A percentile compares a stretch with the other conserved stretches of the same genome.
Conservation (phyloP, 345 rosid species). For the Eucalyptus pauciflora region DNA sequence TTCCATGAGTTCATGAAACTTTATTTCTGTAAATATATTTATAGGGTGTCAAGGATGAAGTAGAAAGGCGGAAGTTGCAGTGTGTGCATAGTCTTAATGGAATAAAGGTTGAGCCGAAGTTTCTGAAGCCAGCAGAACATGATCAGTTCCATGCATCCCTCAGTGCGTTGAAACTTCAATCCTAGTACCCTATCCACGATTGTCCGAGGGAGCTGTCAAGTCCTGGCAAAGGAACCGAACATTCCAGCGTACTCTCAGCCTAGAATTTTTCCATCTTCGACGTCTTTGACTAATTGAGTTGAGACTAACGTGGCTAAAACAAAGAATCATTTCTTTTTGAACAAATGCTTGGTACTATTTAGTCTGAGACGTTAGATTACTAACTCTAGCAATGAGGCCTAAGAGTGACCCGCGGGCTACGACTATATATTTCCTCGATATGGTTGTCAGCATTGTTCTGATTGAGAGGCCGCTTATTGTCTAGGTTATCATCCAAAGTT, state of each 20-base stretch:
- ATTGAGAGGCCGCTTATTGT: neutral
- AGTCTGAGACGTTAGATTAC: neutral
- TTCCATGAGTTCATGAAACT: neutral
- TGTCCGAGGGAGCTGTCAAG: neutral
- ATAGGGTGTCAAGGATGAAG: constrained; percentile 75
- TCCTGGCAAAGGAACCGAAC: neutral
- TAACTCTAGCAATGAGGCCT: neutral
- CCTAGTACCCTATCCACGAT: constrained; percentile 7
- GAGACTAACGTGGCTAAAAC: neutral
- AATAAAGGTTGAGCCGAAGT: constrained; percentile 10
- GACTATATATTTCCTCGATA: neutral
- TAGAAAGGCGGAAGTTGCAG: constrained; percentile 45
- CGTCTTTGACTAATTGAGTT: neutral
- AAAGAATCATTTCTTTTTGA: neutral
- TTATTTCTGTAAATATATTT: neutral
- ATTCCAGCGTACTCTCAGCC: neutral
- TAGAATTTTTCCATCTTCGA: neutral
- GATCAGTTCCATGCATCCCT: constrained; percentile 50
- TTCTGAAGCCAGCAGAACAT: constrained; percentile 33
- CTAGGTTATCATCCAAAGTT: neutral
- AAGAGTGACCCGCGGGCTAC: neutral
- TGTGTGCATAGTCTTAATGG: constrained; percentile 1
- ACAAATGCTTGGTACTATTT: neutral
- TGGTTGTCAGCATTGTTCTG: neutral
- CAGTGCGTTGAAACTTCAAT: constrained; percentile 11